Base-by-base conservation (phyloP, 192 early-diverging fungal genomes). In the Entomortierella lignicola region DNA sequence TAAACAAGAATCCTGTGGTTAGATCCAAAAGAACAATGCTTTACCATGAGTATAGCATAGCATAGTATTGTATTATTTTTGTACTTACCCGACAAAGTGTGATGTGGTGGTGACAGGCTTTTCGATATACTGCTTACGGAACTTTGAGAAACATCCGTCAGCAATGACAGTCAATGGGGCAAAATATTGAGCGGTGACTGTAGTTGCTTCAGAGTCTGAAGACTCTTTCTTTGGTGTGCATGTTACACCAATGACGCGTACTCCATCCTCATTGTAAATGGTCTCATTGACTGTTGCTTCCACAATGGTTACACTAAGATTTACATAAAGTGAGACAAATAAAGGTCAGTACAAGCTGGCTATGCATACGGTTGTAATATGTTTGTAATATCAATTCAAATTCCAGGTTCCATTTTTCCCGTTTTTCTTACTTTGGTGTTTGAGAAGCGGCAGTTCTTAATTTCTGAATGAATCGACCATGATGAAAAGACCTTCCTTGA, bases 121-220 rank as follows among this genome's bases (percentile, higher is more conserved):
- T 0, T 70, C 54, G 44, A 89, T 88, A 55, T 88, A 83, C 30
- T 93, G 85, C 62, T 92, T 95, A 42, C 97, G 87, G 80, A 97
- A 99, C 81, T 94, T 96, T 66, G 96, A 97, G 59, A 94, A 94
- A 70, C 93, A 93, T n/a, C 97, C 97, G 77, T 99, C 97, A 25
- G 92, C 93, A 25, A 99, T 92, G 65, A 97, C 84, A 2, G 92
- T 94, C 18, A 97, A 83, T 17, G 92, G 90, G n/a, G 94, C 92
- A 80, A 85, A 89, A 39, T 82, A 86, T 10, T 60, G 30, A 8
- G 65, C 32, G 8, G 64, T 52, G 41, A 54, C 29, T 4, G 69
- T 55, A 2, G 54, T 1, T 12, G 51, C n/a, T 44, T 48, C 39
- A n/a, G 54, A 37, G 47, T 63, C 61, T 31, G 57, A 48, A 21